These are phyloP conservation scores for Hirschfeldia incana DNA, from an alignment of 345 rosid genomes.

Conservation along the genomic window DNA sequence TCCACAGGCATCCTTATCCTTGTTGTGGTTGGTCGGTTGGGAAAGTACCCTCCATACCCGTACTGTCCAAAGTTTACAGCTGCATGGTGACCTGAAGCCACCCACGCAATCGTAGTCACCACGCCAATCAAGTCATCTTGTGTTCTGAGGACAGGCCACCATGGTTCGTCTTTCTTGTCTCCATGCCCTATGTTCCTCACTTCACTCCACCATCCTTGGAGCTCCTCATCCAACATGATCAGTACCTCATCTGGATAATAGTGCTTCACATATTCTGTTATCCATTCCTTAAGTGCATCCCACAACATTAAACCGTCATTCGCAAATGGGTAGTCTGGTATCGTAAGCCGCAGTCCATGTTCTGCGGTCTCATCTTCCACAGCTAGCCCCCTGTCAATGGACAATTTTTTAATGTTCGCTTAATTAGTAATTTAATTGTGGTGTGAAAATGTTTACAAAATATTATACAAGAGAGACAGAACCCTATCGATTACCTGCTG, in stretches of 20 bases:
- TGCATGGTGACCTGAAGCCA: conserved; percentile 43
- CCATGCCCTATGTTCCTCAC: conserved; percentile 37
- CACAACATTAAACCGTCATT: conserved; percentile 38
- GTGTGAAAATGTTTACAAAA: neutral
- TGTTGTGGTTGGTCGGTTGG: conserved; percentile 40
- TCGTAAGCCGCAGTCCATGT: conserved; percentile 31
- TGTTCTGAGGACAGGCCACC: conserved; percentile 42
- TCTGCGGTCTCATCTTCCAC: conserved; percentile 32
- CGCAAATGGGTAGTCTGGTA: conserved; percentile 42
- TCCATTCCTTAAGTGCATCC: conserved; percentile 43
- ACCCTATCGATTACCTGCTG: conserved; percentile 24
- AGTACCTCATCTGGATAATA: conserved; percentile 25
- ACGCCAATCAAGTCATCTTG: conserved; percentile 34
- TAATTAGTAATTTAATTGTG: neutral
- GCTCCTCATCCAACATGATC: conserved; percentile 28
- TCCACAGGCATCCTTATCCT: conserved; percentile 38
- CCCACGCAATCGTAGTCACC: conserved; percentile 42
- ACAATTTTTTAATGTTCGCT: neutral
- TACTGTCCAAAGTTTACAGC: conserved; percentile 45
- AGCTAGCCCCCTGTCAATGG: conserved; percentile 34
- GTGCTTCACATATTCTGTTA: conserved; percentile 36
- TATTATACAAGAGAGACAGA: neutral
- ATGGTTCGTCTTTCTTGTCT: conserved; percentile 43
- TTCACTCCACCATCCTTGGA: conserved; percentile 43
- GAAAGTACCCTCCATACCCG: conserved; percentile 41